Conservation (phyloP, 139 green algal genomes). For the Pseudopediastrum boryanum region DNA sequence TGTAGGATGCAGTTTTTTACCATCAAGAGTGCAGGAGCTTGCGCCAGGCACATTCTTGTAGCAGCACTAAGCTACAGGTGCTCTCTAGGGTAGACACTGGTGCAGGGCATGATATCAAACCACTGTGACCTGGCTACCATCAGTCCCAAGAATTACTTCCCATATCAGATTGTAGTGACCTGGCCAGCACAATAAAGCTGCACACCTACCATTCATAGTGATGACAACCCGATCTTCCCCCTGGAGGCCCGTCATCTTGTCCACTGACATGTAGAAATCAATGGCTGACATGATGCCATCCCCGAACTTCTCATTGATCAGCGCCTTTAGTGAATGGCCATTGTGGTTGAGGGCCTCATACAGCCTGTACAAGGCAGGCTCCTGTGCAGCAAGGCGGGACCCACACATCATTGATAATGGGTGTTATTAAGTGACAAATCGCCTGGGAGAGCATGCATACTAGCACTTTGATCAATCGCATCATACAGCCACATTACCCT, state of each 20-base stretch:
- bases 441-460: too few relatives aligned
- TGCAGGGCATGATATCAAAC: too few relatives aligned
- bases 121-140: too few relatives aligned
- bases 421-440: too few relatives aligned
- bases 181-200: background rate
- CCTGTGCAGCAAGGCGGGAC: too few relatives aligned
- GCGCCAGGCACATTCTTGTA: background rate
- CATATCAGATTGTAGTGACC: background rate
- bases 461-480: too few relatives aligned
- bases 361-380: slow-evolving; percentile 1
- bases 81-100: background rate
- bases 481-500: too few relatives aligned
- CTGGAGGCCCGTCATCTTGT: slow-evolving; percentile 53
- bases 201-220: slow-evolving; percentile 60
- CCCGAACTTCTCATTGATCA: background rate
- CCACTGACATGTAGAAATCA: slow-evolving; percentile 33
- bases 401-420: too few relatives aligned
- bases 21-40: too few relatives aligned
- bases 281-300: slow-evolving; percentile 9
- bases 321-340: background rate
- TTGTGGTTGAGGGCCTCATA: background rate
- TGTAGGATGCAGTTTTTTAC: too few relatives aligned
- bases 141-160: background rate
- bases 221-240: slow-evolving; percentile 64
- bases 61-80: background rate